Conservation (phyloP, 768 basidiomycete species). For the Rhodotorula graminis region DNA sequence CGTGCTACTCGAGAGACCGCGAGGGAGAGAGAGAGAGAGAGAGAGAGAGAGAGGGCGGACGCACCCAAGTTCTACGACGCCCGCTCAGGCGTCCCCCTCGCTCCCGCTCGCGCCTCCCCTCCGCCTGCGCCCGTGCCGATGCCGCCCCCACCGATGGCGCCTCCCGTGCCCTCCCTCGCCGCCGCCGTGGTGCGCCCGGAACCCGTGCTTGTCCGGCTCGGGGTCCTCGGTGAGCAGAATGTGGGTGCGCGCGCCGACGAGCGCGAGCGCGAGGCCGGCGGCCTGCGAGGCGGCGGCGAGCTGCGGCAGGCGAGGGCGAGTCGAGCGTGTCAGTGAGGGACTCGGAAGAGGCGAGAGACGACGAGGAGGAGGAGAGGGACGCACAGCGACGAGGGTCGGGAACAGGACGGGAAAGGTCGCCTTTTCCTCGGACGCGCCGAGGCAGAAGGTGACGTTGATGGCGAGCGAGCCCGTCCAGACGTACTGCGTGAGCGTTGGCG, state of each 20-base stretch:
- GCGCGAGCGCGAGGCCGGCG: not conserved
- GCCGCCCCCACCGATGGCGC: no score
- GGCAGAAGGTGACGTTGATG: not conserved
- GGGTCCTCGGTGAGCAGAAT: not conserved
- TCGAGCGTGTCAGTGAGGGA: not conserved
- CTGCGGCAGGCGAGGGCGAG: not conserved
- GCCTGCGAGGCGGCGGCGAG: not conserved
- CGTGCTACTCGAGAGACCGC: no score
- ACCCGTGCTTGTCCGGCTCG: not conserved
- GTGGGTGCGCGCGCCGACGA: not conserved
- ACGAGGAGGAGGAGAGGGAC: not conserved
- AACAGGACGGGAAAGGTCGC: not conserved
- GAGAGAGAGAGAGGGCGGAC: no score
- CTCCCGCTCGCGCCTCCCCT: no score
- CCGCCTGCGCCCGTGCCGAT: no score
- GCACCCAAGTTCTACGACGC: no score
- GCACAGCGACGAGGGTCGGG: not conserved
- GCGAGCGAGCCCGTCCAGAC: not conserved
- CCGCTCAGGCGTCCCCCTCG: no score
- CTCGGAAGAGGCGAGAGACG: not conserved
- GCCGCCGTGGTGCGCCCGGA: no score
- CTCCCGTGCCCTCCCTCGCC: no score
- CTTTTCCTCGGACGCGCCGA: not conserved
- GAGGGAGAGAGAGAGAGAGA: no score
- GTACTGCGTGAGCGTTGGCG: not conserved